These are phyloP conservation scores for Candida glucosophila DNA, from an alignment of 1,139 yeast species.

Conservation along the genomic window DNA sequence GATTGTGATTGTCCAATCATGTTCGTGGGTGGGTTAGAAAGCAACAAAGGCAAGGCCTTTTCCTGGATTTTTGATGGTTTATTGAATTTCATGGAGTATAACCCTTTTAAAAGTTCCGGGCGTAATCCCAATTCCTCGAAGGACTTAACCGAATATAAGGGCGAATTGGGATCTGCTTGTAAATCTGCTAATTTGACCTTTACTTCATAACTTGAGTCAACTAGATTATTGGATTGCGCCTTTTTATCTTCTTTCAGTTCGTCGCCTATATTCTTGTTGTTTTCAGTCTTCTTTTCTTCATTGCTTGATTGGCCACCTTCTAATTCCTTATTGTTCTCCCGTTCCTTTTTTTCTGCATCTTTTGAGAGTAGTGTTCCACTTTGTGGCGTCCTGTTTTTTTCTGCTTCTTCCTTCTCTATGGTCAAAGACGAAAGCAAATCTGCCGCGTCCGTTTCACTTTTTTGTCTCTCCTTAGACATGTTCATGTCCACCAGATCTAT, in stretches of 20 bases:
- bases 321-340: too few relatives aligned
- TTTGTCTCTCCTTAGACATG: slow-evolving; percentile 12
- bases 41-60: slow-evolving; percentile 81
- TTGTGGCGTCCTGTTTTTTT: slow-evolving; percentile 7
- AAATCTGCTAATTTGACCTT: slow-evolving; percentile 88
- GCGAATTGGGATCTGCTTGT: slow-evolving; percentile 97
- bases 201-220: slow-evolving; percentile 78
- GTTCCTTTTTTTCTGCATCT: too few relatives aligned
- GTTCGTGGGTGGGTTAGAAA: slow-evolving; percentile 75
- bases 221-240: slow-evolving; percentile 50
- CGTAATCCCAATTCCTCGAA: slow-evolving; percentile 86
- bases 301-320: too few relatives aligned
- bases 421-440: slow-evolving; percentile 25
- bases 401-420: slow-evolving; percentile 7
- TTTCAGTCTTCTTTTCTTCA: too few relatives aligned
- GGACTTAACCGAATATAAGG: slow-evolving; percentile 79
- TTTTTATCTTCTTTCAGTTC: too few relatives aligned
- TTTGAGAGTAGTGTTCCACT: too few relatives aligned
- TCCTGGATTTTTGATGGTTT: slow-evolving; percentile 98
- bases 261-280: too few relatives aligned
- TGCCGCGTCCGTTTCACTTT: slow-evolving; percentile 22
- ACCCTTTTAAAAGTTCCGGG: slow-evolving; percentile 77
- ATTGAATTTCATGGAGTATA: slow-evolving; percentile 87
- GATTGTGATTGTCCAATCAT: slow-evolving; percentile 98
- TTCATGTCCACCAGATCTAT: too few relatives aligned